A percentile compares a stretch with the other conserved stretches of the same genome.
phyloP scores from a whole-genome alignment of 179 eudicot species.

The Sideroxylon spinosum region DNA sequence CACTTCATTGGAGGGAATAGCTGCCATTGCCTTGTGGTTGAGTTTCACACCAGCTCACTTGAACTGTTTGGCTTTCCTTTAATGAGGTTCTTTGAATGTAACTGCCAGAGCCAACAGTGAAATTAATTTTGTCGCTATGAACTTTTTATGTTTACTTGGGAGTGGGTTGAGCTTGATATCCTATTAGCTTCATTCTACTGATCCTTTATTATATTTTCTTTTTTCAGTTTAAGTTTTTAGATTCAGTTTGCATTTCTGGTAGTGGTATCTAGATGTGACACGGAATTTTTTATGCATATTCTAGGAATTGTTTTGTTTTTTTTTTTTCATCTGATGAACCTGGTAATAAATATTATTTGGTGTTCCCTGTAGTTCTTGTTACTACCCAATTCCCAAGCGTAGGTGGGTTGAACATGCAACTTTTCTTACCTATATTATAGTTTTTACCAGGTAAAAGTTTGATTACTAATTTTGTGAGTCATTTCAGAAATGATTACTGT shows the following conservation, averaged over 20 bases:
- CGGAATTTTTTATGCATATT: background rate
- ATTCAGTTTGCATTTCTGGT: background rate
- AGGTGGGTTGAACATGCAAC: slow-evolving; percentile 6
- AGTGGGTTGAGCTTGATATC: background rate
- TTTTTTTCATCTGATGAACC: background rate
- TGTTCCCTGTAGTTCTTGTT: background rate
- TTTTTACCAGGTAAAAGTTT: background rate
- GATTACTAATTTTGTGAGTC: slow-evolving; percentile 9
- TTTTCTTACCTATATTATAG: background rate
- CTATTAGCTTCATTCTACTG: background rate
- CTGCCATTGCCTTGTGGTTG: background rate
- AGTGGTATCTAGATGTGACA: background rate
- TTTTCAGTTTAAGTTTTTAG: background rate
- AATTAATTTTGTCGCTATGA: background rate
- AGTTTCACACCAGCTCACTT: background rate
- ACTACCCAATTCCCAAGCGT: background rate
- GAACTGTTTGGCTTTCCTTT: background rate
- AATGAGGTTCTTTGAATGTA: background rate
- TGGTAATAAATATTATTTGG: background rate
- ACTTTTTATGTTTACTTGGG: background rate
- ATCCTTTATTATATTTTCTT: background rate
- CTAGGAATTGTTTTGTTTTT: background rate
- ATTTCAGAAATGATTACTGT: slow-evolving; percentile 55
- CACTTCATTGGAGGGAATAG: background rate
- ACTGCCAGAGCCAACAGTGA: background rate